phyloP scores from a whole-genome alignment of 208 protist genomes.

The Leishmania tarentolae region DNA sequence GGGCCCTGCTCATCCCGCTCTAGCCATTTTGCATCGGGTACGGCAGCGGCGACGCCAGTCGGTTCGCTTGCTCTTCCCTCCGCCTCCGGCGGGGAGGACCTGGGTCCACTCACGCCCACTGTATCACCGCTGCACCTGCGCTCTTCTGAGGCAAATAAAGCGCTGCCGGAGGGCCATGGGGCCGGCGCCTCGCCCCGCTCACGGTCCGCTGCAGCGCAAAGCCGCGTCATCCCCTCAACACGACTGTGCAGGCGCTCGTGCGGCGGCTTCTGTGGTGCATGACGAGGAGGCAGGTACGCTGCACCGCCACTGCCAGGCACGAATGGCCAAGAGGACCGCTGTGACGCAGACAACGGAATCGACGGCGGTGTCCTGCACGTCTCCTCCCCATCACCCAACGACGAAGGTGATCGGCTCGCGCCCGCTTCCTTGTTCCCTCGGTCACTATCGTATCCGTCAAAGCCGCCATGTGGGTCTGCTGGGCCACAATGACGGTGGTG shows the following conservation, averaged over 20 bases:
- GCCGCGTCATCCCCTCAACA: not conserved
- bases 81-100: not conserved
- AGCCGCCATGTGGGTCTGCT: not conserved
- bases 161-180: not conserved
- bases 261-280: not conserved
- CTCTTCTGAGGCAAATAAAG: not conserved
- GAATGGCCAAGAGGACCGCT: constrained; percentile 4
- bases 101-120: not conserved
- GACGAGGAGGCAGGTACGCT: not conserved
- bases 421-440: not conserved
- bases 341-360: constrained; percentile 7
- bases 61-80: not conserved
- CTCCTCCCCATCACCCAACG: not conserved
- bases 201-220: not conserved
- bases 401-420: not conserved
- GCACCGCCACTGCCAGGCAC: constrained; percentile 9
- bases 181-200: not conserved
- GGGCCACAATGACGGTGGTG: not conserved
- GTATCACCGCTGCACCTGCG: not conserved
- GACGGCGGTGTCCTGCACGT: constrained; percentile 5
- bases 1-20: not conserved
- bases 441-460: not conserved
- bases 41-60: not conserved
- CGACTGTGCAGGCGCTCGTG: not conserved
- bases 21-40: not conserved